Evolutionary conservation across 495 filamentous ascomycete genomes (phyloP).

Genomic region (Pseudomonodictys pantanalensis): DNA sequence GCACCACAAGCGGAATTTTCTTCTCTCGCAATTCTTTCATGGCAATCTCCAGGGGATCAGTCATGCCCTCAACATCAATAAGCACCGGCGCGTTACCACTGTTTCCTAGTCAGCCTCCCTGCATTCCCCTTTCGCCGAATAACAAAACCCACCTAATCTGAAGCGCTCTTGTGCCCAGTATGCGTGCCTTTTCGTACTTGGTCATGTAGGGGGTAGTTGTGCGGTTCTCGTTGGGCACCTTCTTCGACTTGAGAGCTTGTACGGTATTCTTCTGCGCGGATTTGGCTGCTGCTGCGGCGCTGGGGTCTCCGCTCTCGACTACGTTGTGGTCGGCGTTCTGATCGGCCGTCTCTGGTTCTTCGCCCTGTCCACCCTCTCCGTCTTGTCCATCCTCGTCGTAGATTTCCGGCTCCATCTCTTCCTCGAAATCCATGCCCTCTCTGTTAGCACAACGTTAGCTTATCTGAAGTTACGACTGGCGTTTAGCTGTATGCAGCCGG

Average conservation of each 20-base stretch:
- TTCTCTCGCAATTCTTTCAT: slow-evolving; percentile 96
- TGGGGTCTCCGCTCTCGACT: slow-evolving; percentile 71
- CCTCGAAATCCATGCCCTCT: slow-evolving; percentile 25
- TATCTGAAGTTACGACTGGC: neutral
- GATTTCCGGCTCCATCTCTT: slow-evolving; percentile 65
- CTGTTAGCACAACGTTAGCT: slow-evolving; percentile 1
- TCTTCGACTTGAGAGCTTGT: slow-evolving; percentile 75
- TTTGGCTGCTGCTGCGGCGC: slow-evolving; percentile 55
- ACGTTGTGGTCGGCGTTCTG: slow-evolving; percentile 54
- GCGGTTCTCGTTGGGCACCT: slow-evolving; percentile 82
- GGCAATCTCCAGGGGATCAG: slow-evolving; percentile 94
- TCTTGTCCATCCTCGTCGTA: slow-evolving; percentile 43
- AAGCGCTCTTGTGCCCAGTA: slow-evolving; percentile 86
- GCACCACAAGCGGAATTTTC: slow-evolving; percentile 94
- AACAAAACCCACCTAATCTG: slow-evolving; percentile 95
- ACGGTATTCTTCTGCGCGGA: slow-evolving; percentile 48
- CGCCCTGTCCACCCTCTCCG: slow-evolving; percentile 53
- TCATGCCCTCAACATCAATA: slow-evolving; percentile 95
- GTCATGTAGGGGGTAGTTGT: slow-evolving; percentile 98
- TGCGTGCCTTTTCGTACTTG: slow-evolving; percentile 93
- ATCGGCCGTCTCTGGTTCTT: slow-evolving; percentile 51
- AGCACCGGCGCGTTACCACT: slow-evolving; percentile 98
- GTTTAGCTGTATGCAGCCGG: neutral
- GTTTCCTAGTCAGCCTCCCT: slow-evolving; percentile 9
- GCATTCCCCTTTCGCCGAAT: neutral